Evolutionary conservation across 31 red algal species (phyloP), one percentile per base, ranked within the genome.

Genomic region (Asparagopsis taxiformis): DNA sequence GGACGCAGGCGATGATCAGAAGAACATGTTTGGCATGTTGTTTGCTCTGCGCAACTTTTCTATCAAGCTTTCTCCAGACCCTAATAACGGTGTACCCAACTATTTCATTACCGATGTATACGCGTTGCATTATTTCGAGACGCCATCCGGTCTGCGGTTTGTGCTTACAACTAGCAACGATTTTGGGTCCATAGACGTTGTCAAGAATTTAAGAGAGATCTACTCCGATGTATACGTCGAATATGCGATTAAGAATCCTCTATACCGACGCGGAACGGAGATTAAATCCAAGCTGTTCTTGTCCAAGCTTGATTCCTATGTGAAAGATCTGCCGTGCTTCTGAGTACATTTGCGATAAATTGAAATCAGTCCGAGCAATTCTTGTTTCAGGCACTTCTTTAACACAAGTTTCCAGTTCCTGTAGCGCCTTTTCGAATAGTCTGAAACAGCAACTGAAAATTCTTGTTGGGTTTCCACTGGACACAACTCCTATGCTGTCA

Each of bases 41-140:
- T 98, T 98, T 67, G 95, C 89, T 23, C 61, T 98, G 6, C 65
- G 77, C 11, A 91, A 90, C 39, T 96, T 96, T 48, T 85, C 85
- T 23, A 56, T 68, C 32, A 96, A 96, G 57, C 62, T 96, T 25
- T 89, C 85, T 17, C 72, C 72, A 1, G 56, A 80, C 28, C 21
- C 51, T 41, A 41, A 20, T 26, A 54, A 63, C 51, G 80, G 80
- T 26, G 33, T 77, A 8, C 88, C 88, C 38, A 65, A 22, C 17
- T 90, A 72, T 64, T 98, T 91, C 71, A 66, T 84, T n/a, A 93
- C 95, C 8, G 90, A 80, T 50, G 70, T 72, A 2, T 98, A 93
- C 73, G 84, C 90, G 0, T 52, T 98, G 48, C 95, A 98, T 55
- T 93, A 93, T 54, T 93, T 94, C 54, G 95, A 98, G 62, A 98